Conservation (phyloP, 1,284 basidiomycete genomes). For the Psilocybe mexicana region DNA sequence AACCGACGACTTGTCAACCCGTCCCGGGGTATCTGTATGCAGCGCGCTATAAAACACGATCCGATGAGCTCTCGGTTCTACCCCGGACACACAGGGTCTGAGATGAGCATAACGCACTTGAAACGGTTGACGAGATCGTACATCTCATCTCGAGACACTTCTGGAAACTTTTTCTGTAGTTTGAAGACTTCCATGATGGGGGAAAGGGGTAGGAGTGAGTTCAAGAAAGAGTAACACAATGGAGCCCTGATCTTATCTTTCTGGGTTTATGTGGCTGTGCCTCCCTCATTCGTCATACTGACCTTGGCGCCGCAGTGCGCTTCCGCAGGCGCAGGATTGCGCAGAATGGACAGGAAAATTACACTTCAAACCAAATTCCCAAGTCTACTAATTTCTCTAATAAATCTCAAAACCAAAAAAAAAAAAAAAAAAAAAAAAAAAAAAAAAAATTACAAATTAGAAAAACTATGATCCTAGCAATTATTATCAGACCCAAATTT, state of each 20-base stretch:
- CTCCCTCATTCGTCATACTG: background rate
- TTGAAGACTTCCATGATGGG: conserved; percentile 79
- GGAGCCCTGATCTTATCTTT: conserved; percentile 19
- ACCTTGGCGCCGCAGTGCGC: background rate
- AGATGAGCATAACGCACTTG: conserved; percentile 65
- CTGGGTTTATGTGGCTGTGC: conserved; percentile 11
- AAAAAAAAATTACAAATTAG: no score
- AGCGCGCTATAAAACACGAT: conserved; percentile 57
- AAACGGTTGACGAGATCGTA: conserved; percentile 90
- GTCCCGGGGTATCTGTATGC: conserved; percentile 82
- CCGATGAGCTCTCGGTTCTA: conserved; percentile 9
- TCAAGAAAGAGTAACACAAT: background rate
- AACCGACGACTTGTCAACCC: conserved; percentile 81
- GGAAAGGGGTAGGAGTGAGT: background rate
- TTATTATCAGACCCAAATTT: no score
- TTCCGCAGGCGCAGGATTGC: background rate
- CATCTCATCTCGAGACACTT: conserved; percentile 91
- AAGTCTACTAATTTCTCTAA: no score
- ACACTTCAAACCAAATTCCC: no score
- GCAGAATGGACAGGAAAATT: no score
- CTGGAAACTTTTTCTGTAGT: conserved; percentile 92
- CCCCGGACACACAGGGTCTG: background rate
- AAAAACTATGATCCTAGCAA: no score
- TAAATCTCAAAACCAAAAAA: no score
- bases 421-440: no score